A percentile compares a stretch with the other conserved stretches of the same genome.
Conservation (phyloP, 805 yeast genomes). For the Wickerhamiella sergipiensis region DNA sequence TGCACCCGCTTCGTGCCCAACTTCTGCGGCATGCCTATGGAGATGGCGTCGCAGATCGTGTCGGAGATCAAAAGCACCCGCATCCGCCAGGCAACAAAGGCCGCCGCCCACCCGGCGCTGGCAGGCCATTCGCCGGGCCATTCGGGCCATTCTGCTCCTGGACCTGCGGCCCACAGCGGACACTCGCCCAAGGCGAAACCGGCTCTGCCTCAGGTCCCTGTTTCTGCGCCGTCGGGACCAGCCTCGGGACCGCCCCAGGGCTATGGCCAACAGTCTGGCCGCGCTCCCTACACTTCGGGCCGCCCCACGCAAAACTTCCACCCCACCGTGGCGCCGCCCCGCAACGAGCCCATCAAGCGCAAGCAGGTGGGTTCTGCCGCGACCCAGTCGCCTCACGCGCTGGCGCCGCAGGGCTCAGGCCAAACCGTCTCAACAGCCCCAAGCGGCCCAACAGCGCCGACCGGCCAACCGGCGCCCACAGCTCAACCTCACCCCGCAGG, state of each 20-base stretch:
- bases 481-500: too few relatives aligned
- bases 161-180: too few relatives aligned
- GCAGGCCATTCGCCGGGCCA: too few relatives aligned
- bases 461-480: too few relatives aligned
- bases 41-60: slow-evolving; percentile 80
- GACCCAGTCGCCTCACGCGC: background rate
- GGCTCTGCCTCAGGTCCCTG: background rate
- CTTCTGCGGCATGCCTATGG: slow-evolving; percentile 98
- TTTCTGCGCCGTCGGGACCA: too few relatives aligned
- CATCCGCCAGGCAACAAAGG: slow-evolving; percentile 19
- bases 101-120: slow-evolving; percentile 10
- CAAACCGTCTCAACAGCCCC: too few relatives aligned
- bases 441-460: too few relatives aligned
- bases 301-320: background rate
- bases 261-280: background rate
- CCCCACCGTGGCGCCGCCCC: background rate
- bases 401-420: background rate
- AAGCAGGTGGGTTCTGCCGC: slow-evolving; percentile 2
- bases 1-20: slow-evolving; percentile 95
- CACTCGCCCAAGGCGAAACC: background rate
- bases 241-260: background rate
- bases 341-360: slow-evolving; percentile 1
- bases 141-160: slow-evolving; percentile 1
- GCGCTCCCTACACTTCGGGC: background rate
- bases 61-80: slow-evolving; percentile 58